phyloP scores from a whole-genome alignment of 495 filamentous ascomycete genomes.

The Penicillium dipodomyicola region DNA sequence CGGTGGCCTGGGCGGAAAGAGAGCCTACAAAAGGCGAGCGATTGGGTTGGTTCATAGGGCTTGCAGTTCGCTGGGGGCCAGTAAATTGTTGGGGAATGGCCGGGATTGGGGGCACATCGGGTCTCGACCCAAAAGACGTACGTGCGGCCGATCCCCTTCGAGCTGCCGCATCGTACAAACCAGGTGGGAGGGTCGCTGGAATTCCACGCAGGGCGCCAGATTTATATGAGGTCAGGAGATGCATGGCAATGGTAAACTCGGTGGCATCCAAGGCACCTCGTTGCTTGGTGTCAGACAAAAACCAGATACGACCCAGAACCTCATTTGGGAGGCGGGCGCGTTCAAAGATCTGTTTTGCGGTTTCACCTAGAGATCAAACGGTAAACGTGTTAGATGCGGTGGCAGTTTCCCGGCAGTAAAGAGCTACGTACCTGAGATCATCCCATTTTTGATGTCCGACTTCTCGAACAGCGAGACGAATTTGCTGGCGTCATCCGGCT shows the following conservation, averaged over 20 bases:
- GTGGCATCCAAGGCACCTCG: slow-evolving; percentile 83
- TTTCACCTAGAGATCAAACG: slow-evolving; percentile 55
- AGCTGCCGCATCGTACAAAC: slow-evolving; percentile 87
- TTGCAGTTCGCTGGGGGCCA: slow-evolving; percentile 64
- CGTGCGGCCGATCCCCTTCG: slow-evolving; percentile 57
- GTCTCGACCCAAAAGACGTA: slow-evolving; percentile 44
- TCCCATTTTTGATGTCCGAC: slow-evolving; percentile 71
- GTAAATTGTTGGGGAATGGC: slow-evolving; percentile 72
- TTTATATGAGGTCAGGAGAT: slow-evolving; percentile 87
- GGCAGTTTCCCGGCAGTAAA: background rate
- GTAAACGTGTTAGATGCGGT: background rate
- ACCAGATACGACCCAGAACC: slow-evolving; percentile 89
- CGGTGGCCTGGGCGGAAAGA: slow-evolving; percentile 60
- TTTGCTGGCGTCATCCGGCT: slow-evolving; percentile 82
- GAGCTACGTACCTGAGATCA: slow-evolving; percentile 66
- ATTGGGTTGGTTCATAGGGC: slow-evolving; percentile 55
- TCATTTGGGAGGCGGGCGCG: slow-evolving; percentile 88
- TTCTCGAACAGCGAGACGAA: slow-evolving; percentile 85
- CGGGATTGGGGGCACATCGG: slow-evolving; percentile 50
- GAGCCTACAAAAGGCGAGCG: slow-evolving; percentile 55
- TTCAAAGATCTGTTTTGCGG: slow-evolving; percentile 92
- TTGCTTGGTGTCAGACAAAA: slow-evolving; percentile 87
- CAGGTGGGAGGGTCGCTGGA: slow-evolving; percentile 77
- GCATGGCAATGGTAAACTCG: slow-evolving; percentile 98
- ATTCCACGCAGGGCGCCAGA: slow-evolving; percentile 74